Evolutionary conservation across 2,329 filamentous ascomycete species (phyloP), one percentile per base, ranked within the genome.

Genomic region (Annulohypoxylon truncatum): DNA sequence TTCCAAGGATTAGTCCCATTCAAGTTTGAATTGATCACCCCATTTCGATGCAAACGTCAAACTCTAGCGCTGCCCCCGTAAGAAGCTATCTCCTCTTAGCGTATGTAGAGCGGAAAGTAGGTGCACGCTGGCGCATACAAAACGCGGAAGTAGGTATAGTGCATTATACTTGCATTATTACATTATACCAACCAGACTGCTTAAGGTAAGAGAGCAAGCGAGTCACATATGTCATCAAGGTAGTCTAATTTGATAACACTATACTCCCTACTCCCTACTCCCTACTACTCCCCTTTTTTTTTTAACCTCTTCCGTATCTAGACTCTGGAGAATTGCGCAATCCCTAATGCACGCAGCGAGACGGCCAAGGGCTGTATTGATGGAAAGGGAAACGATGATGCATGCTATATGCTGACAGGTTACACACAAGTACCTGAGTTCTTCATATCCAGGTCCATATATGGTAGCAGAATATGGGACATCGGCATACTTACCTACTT

Each of bases 181-280:
- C n/a, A n/a, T n/a, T n/a, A n/a, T n/a, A 52, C 20, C 50, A 35
- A 38, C 26, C 47, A 24, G 52, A 28, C 29, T 57, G 26, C 12
- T 20, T 31, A n/a, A 38, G 40, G 38, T 18, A 47, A 15, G 38
- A 26, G 29, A 52, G 52, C 38, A 42, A 42, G 38, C 38, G 38
- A 42, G 38, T 42, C 22, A 42, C 38, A 42, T 46, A 63, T 63
- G 46, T 63, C 52, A 58, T 63, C 42, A 24, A 46, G 22, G 22
- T 46, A 64, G 40, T 47, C 35, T 35, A 35, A 47, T 44, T n/a
- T 24, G 26, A 24, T 54, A 44, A 54, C 52, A 52, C 26, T 47
- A 47, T 35, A 24, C 28, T 56, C 26, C 38, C 22, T 26, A 54
- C 35, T 38, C 33, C 33, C n/a, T 40, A 40, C 10, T 42, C 5